phyloP scores from a whole-genome alignment of 108 stramenopile genomes.

The Pseudonitzschia multiseries region DNA sequence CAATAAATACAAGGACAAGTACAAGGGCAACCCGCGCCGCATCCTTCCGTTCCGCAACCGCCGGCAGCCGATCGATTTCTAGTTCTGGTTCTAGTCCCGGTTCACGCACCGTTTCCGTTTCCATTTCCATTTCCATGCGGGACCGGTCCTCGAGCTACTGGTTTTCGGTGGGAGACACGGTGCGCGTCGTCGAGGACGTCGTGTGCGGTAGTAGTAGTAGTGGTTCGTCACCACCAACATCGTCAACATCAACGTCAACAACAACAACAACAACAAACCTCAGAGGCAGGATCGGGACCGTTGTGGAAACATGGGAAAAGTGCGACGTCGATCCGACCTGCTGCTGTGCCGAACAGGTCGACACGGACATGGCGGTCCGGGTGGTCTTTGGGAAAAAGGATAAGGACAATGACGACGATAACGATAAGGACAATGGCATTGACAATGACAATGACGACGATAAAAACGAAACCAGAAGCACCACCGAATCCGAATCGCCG shows the following conservation, averaged over 20 bases:
- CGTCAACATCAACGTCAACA: neutral
- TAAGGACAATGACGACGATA: neutral
- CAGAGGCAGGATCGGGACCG: conserved; percentile 33
- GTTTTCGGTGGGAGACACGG: conserved; percentile 61
- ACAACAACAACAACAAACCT: conserved; percentile 14
- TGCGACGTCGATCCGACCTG: conserved; percentile 86
- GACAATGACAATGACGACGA: neutral
- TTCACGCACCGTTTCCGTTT: neutral
- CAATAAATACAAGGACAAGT: too few species aligned
- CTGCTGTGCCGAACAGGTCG: conserved; percentile 82
- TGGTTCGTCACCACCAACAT: too few species aligned
- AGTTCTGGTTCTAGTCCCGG: neutral
- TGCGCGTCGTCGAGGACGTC: conserved; percentile 56
- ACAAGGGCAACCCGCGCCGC: too few species aligned
- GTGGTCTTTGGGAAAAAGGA: conserved; percentile 46
- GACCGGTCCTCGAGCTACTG: conserved; percentile 57
- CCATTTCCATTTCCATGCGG: conserved; percentile 36
- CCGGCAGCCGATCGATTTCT: neutral
- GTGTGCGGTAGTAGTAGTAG: too few species aligned
- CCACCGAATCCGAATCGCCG: neutral
- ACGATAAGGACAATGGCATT: neutral
- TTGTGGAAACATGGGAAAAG: conserved; percentile 82
- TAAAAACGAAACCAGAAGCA: neutral
- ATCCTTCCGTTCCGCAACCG: neutral
- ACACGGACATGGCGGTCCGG: conserved; percentile 56